These are phyloP conservation scores for Colletotrichum lentis DNA, from an alignment of 2,329 filamentous ascomycete species.

Conservation along the genomic window DNA sequence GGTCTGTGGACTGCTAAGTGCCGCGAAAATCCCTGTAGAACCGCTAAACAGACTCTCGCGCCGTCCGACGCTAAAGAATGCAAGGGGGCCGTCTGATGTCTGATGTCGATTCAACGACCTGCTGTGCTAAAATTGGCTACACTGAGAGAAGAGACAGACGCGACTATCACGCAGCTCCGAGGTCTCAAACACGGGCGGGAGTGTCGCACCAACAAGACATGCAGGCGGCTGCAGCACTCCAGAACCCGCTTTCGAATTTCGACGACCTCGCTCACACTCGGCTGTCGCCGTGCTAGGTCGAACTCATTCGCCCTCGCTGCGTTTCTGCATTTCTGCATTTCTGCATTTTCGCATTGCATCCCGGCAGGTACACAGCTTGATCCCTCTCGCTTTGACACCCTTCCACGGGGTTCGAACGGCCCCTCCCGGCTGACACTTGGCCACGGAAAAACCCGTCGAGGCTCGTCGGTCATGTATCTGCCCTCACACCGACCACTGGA, in stretches of 20 bases:
- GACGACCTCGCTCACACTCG: not conserved
- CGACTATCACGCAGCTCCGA: conserved; percentile 33
- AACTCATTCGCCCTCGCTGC: conserved; percentile 29
- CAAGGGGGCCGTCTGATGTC: conserved; percentile 17
- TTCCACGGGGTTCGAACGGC: conserved; percentile 25
- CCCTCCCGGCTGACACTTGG: conserved; percentile 30
- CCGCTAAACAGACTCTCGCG: conserved; percentile 29
- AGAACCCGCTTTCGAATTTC: not conserved
- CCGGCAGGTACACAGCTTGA: conserved; percentile 4
- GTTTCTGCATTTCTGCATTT: conserved; percentile 27
- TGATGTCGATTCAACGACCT: conserved; percentile 18
- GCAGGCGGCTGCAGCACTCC: not conserved
- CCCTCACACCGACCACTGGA: conserved; percentile 8
- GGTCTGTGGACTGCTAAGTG: not conserved
- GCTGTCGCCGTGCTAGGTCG: conserved; percentile 3
- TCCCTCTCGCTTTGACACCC: conserved; percentile 17
- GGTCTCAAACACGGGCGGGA: conserved; percentile 35
- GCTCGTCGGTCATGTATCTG: conserved; percentile 21
- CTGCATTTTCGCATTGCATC: too few species aligned
- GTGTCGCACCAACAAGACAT: conserved; percentile 27
- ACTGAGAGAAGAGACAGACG: conserved; percentile 6
- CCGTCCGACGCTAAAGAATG: conserved; percentile 1
- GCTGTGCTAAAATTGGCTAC: conserved; percentile 34
- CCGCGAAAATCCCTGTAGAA: not conserved
- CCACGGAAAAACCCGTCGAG: conserved; percentile 16